phyloP scores from a whole-genome alignment of 352 stramenopile genomes.

The Pythium phragmitis region DNA sequence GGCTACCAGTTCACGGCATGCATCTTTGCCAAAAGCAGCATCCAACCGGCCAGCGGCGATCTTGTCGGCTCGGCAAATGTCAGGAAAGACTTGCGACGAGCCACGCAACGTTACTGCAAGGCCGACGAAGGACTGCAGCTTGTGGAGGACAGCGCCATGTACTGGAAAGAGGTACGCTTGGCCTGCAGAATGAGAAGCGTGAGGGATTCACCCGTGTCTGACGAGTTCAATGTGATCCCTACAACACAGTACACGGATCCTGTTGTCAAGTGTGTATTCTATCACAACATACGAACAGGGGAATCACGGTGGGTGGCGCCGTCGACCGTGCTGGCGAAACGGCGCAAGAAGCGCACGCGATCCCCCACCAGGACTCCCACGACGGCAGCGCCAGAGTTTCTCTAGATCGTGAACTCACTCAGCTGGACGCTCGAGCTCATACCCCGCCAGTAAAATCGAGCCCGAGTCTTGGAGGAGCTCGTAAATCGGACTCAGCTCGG shows the following conservation, averaged over 20 bases:
- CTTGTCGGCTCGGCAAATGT: constrained; percentile 5
- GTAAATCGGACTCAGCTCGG: constrained; percentile 61
- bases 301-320: constrained; percentile 63
- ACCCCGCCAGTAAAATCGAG: constrained; percentile 77
- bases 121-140: constrained; percentile 33
- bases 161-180: constrained; percentile 64
- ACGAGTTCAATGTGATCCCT: background rate
- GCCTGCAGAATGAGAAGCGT: background rate
- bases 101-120: constrained; percentile 38
- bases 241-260: constrained; percentile 44
- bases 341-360: constrained; percentile 27
- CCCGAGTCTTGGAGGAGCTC: constrained; percentile 74
- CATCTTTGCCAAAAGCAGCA: constrained; percentile 45
- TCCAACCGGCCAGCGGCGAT: constrained; percentile 23
- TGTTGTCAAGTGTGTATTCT: constrained; percentile 44
- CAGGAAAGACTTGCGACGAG: constrained; percentile 34
- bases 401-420: constrained; percentile 9
- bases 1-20: constrained; percentile 56
- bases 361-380: constrained; percentile 5
- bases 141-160: constrained; percentile 47
- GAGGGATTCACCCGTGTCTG: no score
- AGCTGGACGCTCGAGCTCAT: constrained; percentile 45
- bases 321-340: constrained; percentile 31
- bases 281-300: constrained; percentile 70
- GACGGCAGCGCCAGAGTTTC: background rate